These are phyloP conservation scores for Exophiala viscosa DNA, from an alignment of 2,329 filamentous ascomycete genomes.

Conservation along the genomic window DNA sequence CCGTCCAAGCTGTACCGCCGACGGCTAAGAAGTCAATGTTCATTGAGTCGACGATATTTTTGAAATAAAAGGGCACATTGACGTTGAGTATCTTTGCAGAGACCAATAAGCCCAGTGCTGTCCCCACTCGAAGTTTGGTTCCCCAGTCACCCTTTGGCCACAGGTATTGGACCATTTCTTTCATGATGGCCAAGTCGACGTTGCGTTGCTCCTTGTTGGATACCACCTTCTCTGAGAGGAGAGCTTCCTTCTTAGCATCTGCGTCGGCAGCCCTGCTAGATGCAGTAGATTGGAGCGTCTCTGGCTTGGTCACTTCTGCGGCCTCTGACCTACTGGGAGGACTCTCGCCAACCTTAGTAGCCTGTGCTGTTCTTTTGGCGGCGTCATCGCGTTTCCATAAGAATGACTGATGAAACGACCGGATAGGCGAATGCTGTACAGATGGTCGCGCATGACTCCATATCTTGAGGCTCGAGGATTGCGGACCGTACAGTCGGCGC, in stretches of 20 bases:
- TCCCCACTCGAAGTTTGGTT: conserved; percentile 77
- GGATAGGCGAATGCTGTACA: not conserved
- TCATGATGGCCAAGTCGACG: conserved; percentile 98
- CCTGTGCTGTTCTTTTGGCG: conserved; percentile 5
- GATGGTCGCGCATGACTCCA: not conserved
- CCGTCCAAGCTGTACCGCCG: conserved; percentile 83
- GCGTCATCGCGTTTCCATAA: conserved; percentile 9
- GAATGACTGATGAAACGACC: conserved; percentile 7
- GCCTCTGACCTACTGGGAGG: conserved; percentile 11
- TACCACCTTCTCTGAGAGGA: conserved; percentile 62
- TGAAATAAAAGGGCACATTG: conserved; percentile 98
- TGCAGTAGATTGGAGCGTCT: conserved; percentile 20
- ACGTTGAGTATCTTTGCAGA: conserved; percentile 95
- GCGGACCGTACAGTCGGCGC: conserved; percentile 2
- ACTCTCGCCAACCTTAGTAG: conserved; percentile 13
- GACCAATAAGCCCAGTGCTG: conserved; percentile 78
- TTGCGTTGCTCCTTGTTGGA: conserved; percentile 84
- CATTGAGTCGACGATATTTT: conserved; percentile 95
- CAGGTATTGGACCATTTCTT: conserved; percentile 91
- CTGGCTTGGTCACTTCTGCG: conserved; percentile 21
- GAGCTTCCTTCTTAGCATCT: conserved; percentile 48
- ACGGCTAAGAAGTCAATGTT: conserved; percentile 85
- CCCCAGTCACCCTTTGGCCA: conserved; percentile 88
- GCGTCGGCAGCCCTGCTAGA: conserved; percentile 28
- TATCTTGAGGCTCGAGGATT: not conserved